phyloP scores from a whole-genome alignment of 176 grass and related monocot genomes.

The Luzula sylvatica region DNA sequence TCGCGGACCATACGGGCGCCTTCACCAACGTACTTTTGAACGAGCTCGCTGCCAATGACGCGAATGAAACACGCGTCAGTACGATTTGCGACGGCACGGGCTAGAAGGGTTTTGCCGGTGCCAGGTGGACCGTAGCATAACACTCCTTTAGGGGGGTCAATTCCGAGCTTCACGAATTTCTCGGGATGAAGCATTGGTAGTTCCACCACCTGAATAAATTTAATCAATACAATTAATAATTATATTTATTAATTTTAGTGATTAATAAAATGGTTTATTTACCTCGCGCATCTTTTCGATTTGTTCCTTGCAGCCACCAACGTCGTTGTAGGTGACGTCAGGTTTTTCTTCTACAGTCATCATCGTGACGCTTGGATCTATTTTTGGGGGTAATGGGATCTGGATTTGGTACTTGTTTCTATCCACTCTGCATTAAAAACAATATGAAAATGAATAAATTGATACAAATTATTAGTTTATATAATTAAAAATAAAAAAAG shows the following conservation, averaged over 20 bases:
- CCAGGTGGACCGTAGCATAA: constrained; percentile 91
- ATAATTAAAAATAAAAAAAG: neutral
- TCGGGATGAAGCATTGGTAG: constrained; percentile 98
- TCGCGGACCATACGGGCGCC: constrained; percentile 84
- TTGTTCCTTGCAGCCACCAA: constrained; percentile 90
- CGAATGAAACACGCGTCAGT: constrained; percentile 96
- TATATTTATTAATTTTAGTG: neutral
- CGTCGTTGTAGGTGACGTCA: constrained; percentile 92
- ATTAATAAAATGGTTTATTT: neutral
- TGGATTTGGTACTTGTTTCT: constrained; percentile 94
- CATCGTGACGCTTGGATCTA: constrained; percentile 96
- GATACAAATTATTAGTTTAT: constrained; percentile 4
- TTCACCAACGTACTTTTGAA: constrained; percentile 91
- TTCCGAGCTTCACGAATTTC: constrained; percentile 91
- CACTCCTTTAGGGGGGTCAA: constrained; percentile 83
- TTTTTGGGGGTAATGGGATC: constrained; percentile 82
- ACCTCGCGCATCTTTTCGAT: constrained; percentile 98
- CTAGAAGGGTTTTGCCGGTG: constrained; percentile 87
- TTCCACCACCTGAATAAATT: constrained; percentile 59
- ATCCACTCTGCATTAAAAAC: constrained; percentile 55
- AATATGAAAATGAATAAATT: neutral
- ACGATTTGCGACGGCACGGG: constrained; percentile 85
- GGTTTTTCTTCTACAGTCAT: constrained; percentile 98
- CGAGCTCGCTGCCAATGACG: constrained; percentile 86
- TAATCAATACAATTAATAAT: neutral